Evolutionary conservation across 352 stramenopile genomes (phyloP), one percentile per base, ranked within the genome.

Genomic region (Phytophthora meadii): DNA sequence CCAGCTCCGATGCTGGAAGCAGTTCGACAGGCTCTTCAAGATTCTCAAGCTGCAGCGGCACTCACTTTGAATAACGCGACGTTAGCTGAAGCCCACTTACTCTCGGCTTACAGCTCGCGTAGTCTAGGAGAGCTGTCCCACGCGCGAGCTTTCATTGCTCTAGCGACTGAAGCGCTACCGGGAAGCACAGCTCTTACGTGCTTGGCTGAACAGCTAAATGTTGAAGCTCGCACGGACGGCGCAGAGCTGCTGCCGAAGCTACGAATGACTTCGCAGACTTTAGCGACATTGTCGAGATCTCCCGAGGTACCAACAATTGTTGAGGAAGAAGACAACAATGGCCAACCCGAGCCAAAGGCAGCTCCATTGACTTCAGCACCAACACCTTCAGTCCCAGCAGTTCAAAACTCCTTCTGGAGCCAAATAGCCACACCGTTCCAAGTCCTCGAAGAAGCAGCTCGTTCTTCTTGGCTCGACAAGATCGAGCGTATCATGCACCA

Each of bases 401-500:
- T 68, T 11, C 42, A 63, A 41, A 60, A 27, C 24, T 61, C 52
- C 7, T 65, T 72, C 27, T 77, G 64, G 68, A 55, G 39, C 6
- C 68, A 68, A 36, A 46, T 70, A 9, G 42, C 57, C 2, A 28
- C 45, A 17, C 54, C 72, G 32, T 73, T 73, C n/a, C 58, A 68
- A 39, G 2, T 52, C 17, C 55, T 85, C 28, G 58, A 77, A 47
- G 45, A 68, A 59, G 47, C 77, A 27, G 51, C 64, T 8, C 22
- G 44, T 12, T 77, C 75, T 12, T 44, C 61, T n/a, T 65, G 69
- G 65, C 50, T 90, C 36, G 41, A 48, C 0, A 77, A 75, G 12
- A 24, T 88, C 8, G 81, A 88, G 54, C 49, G 51, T 19, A 73
- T 86, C 54, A 73, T 86, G 72, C 79, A 90, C 53, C 73, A 79